Evolutionary conservation across 192 early-diverging fungal species (phyloP).

Genomic region (Coemansia pectinata): DNA sequence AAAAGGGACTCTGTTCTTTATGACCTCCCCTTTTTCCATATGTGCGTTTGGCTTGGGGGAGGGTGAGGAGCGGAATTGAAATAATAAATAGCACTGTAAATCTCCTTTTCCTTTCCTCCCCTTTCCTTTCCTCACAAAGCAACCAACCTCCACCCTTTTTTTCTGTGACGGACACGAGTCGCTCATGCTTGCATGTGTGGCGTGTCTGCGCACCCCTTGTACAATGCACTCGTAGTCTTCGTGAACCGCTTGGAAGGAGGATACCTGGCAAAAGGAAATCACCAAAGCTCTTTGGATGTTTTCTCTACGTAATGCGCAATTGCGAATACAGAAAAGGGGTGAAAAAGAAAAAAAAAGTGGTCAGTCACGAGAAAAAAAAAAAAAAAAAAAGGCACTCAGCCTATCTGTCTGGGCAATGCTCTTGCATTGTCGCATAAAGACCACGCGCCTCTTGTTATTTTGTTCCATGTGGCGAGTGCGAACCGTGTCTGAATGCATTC

Average conservation of each 20-base stretch:
- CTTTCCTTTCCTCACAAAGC: background rate
- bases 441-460: background rate
- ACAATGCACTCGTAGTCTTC: constrained; percentile 2
- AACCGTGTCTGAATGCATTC: background rate
- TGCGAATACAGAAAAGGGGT: constrained; percentile 2
- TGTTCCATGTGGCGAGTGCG: constrained; percentile 4
- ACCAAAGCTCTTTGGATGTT: background rate
- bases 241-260: background rate
- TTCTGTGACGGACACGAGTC: background rate
- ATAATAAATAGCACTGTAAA: constrained; percentile 7
- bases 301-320: constrained; percentile 7
- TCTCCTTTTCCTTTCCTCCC: background rate
- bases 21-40: constrained; percentile 1
- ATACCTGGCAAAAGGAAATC: constrained; percentile 1
- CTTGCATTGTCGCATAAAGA: constrained; percentile 8
- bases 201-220: constrained; percentile 8
- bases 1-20: constrained; percentile 1
- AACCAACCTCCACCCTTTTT: background rate
- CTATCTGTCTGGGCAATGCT: background rate
- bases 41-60: background rate
- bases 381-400: background rate
- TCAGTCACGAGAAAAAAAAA: background rate
- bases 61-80: background rate
- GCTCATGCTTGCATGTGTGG: constrained; percentile 4
- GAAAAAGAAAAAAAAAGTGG: background rate